Evolutionary conservation across 2,329 filamentous ascomycete genomes (phyloP), one percentile per base, ranked within the genome.

Genomic region (Fusarium buharicum): DNA sequence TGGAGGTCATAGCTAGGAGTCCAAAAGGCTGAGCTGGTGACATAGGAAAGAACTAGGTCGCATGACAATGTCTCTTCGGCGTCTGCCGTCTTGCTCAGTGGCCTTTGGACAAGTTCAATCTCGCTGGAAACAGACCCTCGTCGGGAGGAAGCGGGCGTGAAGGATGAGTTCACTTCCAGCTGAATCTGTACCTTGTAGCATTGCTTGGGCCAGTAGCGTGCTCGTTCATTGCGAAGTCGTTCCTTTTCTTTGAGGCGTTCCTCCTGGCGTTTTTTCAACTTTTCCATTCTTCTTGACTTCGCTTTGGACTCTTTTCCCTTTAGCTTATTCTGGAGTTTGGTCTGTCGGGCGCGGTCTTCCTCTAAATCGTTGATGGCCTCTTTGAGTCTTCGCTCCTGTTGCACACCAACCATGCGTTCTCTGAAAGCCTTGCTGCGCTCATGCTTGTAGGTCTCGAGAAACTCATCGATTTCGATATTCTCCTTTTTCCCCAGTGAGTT

Each of bases 1-100:
- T 81, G 81, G 34, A 89, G 73, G 64, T 90, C 86, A 70, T 90
- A 90, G 51, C 80, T 83, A 3, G 87, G 85, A 1, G 76, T 75
- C 86, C 87, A 90, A 58, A 76, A 84, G 0, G 86, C 86, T 1
- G 79, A 78, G 8, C 78, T 76, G 0, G 86, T 86, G 31, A 88
- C 81, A 67, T 89, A 89, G 1, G 82, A 84, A n/a, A 89, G 67
- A 4, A 81, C 77, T 7, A 89, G 71, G 47, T 81, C 76, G 68
- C 81, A 83, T 4, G 55, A 45, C 1, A 52, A 41, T 2, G 40
- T 7, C 38, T 73, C 40, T 45, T 56, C 69, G 2, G 51, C 45
- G 1, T 63, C 66, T 4, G 55, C 45, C 3, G 50, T 68, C 34
- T 64, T 63, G 30, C 47, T 69, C 79, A 47, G 82, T 68, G 38